Evolutionary conservation across 1,139 yeast genomes (phyloP), one percentile per base, ranked within the genome.

Genomic region (Kodamaea suecica): DNA sequence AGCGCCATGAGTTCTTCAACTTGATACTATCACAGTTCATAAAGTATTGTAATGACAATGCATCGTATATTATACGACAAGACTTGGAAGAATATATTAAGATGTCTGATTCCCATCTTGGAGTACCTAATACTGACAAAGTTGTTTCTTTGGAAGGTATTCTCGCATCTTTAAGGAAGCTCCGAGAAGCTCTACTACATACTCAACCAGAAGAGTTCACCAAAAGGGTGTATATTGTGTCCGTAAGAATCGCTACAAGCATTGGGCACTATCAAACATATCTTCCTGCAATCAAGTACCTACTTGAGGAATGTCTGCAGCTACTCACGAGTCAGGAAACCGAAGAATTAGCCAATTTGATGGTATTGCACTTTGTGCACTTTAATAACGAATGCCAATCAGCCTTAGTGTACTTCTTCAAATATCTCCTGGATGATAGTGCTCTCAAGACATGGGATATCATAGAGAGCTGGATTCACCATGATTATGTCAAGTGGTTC

Each of bases 231-330:
- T 74, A 67, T 44, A 40, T 78, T 29, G 69, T 66, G 36, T 76
- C 82, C 0, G 61, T 73, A 4, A 50, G 79, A 31, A 58, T 75
- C 3, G 57, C 79, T 0, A 55, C 75, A 0, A 57, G 66, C 4
- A 52, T 70, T 4, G 78, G 78, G 3, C 76, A 74, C 43, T 72
- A 74, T 44, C 79, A 76, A 41, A 73, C 84, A 1, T 79, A 77
- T 44, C 42, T 78, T 1, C 83, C 84, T 1, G 63, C 79, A 32
- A 70, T 76, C 5, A 53, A 53, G 27, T 70, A 66, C 44, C 51
- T 76, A 9, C 51, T 76, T 13, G 40, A 48, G 34, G 17, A 31
- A 11, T 35, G 29, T 37, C 40, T 9, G 29, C 42, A 25, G 0
- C 34, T 59, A 1, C 48, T 75, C 14, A 41, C 46, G 1, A 33